Conservation (phyloP, 208 protist genomes). For the Acanthamoeba healyi region DNA sequence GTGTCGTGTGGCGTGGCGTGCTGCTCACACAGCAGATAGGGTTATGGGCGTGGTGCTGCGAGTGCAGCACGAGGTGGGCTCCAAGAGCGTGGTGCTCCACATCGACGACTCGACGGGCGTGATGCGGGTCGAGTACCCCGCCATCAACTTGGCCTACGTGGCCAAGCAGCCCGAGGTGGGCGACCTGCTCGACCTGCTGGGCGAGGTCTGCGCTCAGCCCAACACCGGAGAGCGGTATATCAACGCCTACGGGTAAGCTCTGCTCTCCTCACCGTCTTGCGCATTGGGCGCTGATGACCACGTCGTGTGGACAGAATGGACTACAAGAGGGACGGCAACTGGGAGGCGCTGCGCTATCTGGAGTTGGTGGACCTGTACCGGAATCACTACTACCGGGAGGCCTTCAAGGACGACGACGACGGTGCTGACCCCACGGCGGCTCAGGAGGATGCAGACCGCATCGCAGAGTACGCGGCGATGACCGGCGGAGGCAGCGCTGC, state of each 20-base stretch:
- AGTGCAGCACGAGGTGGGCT: not conserved
- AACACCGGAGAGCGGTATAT: not conserved
- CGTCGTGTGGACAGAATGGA: not conserved
- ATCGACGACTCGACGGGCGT: not conserved
- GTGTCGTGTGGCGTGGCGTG: no score
- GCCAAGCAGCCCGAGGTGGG: not conserved
- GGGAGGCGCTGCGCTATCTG: not conserved
- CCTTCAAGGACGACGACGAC: not conserved
- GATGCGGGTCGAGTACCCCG: not conserved
- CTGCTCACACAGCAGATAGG: no score
- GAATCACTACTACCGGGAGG: not conserved
- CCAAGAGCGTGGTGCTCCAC: not conserved
- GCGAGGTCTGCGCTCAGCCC: not conserved
- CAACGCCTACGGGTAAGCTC: not conserved
- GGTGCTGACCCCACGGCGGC: no score
- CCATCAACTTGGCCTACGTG: not conserved
- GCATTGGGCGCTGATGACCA: not conserved
- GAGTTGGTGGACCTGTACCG: not conserved
- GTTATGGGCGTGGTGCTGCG: not conserved
- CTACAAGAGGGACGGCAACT: conserved; percentile 16
- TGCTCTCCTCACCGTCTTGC: not conserved
- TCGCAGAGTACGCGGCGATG: not conserved
- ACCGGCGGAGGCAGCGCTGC: not conserved
- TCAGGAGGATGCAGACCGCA: not conserved
- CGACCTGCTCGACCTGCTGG: not conserved